Base-by-base conservation (phyloP, 2,329 filamentous ascomycete species). In the Colletotrichum truncatum region DNA sequence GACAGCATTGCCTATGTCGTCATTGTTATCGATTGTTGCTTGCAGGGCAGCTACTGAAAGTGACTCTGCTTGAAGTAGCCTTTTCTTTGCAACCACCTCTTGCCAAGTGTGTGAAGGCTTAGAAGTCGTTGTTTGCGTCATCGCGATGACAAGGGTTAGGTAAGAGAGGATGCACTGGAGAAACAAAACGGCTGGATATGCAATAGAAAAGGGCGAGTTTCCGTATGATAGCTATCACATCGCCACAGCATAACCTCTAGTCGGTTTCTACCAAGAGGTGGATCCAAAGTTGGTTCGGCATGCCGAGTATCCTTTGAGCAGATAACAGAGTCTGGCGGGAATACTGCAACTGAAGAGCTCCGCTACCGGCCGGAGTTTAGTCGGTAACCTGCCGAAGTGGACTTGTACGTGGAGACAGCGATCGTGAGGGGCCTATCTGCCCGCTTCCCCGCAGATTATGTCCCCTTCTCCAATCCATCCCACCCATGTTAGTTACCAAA, bases 391-490 rank as follows among this genome's bases (percentile, higher is more conserved):
- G 12, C 21, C 28, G 23, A 25, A 32, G 34, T 26, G 46, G 38
- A 23, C 38, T 60, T 53, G 53, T 60, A 55, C 38, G 55, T 45
- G 60, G 53, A 62, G 34, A 49, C 26, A 0, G 18, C 39, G 11
- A 43, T 9, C 11, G 18, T 25, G 9, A 14, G 18, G 23, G 32
- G 34, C 51, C 41, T 54, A 54, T 54, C 49, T 53, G 32, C 14
- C 34, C n/a, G 51, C 9, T 52, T 45, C 34, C 45, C 60, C 54
- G 34, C 60, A 45, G 36, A 11, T 52, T 38, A n/a, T 8, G 34
- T 30, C 41, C 26, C 51, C 51, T 41, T 18, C 12, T 30, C 36
- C 30, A 30, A 18, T 14, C 11, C 36, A 21, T 52, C 25, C 34
- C 12, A 23, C 10, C 9, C n/a, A 21, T 49, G 16, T 30, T 18